A percentile compares a stretch with the other conserved stretches of the same genome.
Evolutionary conservation across 2,329 filamentous ascomycete genomes (phyloP).

Genomic region (Colletotrichum sp.): DNA sequence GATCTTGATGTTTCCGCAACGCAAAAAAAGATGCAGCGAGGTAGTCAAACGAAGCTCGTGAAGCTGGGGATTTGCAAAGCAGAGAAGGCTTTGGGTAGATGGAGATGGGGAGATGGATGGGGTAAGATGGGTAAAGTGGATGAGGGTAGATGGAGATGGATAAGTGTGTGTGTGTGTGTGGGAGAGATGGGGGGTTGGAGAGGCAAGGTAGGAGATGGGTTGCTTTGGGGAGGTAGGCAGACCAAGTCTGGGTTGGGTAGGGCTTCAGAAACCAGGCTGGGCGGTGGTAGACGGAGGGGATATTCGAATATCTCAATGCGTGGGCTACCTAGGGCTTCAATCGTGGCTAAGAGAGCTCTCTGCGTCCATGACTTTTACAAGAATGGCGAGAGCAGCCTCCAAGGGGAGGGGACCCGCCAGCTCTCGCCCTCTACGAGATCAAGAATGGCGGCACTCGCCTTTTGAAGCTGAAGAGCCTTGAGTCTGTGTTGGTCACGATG

Average conservation of each 20-base stretch:
- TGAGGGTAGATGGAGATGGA: neutral
- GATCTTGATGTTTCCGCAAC: neutral
- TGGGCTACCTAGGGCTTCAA: neutral
- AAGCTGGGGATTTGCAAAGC: neutral
- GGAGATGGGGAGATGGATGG: neutral
- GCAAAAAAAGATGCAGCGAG: neutral
- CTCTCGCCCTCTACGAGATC: neutral
- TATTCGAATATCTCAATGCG: neutral
- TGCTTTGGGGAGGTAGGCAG: neutral
- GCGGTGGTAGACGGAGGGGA: neutral
- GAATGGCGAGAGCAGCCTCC: neutral
- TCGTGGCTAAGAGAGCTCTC: neutral
- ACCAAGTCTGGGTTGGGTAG: neutral
- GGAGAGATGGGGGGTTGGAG: neutral
- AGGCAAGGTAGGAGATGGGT: neutral
- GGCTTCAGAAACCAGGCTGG: neutral
- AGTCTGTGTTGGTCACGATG: neutral
- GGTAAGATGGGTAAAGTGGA: neutral
- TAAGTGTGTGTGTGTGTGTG: neutral
- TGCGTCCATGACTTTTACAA: neutral
- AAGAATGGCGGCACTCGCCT: neutral
- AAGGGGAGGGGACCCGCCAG: neutral
- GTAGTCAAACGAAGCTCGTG: neutral
- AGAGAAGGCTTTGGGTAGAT: neutral
- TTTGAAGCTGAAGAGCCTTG: neutral